phyloP scores from a whole-genome alignment of 2,329 filamentous ascomycete species.

The Cytospora piceicola region DNA sequence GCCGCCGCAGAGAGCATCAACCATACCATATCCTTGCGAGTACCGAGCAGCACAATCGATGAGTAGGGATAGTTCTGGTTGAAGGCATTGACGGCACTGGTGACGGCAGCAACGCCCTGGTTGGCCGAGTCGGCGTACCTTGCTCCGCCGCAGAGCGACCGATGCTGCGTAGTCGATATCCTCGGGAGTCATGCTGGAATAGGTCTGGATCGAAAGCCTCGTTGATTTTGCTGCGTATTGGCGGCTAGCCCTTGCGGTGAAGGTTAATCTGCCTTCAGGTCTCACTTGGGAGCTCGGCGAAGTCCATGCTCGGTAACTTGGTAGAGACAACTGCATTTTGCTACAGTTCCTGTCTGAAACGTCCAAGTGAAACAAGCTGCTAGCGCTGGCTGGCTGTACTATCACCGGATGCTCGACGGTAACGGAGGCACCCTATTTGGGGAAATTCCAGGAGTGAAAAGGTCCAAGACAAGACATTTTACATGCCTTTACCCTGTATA shows the following conservation, averaged over 20 bases:
- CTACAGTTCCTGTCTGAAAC: slow-evolving; percentile 12
- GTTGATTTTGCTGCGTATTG: background rate
- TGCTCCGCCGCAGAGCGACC: slow-evolving; percentile 56
- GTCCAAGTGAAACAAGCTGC: slow-evolving; percentile 13
- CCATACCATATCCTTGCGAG: slow-evolving; percentile 65
- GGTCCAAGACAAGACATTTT: background rate
- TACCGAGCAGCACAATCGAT: slow-evolving; percentile 64
- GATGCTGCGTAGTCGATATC: slow-evolving; percentile 60
- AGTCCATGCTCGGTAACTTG: background rate
- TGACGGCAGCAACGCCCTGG: slow-evolving; percentile 59
- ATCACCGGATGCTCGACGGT: slow-evolving; percentile 5
- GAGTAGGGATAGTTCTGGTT: slow-evolving; percentile 59
- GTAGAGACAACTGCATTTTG: background rate
- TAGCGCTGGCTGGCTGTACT: slow-evolving; percentile 9
- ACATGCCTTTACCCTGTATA: background rate
- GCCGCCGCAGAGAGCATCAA: slow-evolving; percentile 64
- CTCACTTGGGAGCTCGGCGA: background rate
- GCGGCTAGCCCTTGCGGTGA: background rate
- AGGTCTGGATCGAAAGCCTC: slow-evolving; percentile 38
- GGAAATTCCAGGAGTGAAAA: too few relatives aligned
- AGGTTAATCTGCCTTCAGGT: background rate
- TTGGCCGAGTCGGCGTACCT: slow-evolving; percentile 60
- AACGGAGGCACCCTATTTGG: too few relatives aligned
- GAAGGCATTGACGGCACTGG: slow-evolving; percentile 59
- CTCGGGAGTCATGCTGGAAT: slow-evolving; percentile 50